Evolutionary conservation across 208 protist species (phyloP).

Genomic region (Leishmania mexicana): DNA sequence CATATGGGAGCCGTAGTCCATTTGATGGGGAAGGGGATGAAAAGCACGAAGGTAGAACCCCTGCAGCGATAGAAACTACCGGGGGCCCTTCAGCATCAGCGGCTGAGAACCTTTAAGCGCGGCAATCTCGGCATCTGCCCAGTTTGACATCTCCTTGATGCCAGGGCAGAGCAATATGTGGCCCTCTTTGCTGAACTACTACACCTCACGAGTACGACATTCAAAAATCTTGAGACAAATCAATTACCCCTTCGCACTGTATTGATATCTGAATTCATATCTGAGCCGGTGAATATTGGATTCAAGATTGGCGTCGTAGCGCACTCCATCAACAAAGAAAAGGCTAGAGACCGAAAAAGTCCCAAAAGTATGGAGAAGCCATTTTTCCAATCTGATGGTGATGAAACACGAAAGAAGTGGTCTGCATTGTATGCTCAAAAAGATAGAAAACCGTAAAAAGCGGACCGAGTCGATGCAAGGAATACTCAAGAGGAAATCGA

Average conservation of each 20-base stretch:
- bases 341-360: background rate
- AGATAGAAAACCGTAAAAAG: background rate
- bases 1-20: slow-evolving; percentile 46
- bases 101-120: slow-evolving; percentile 29
- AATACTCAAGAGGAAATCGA: background rate
- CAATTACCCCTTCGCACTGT: slow-evolving; percentile 39
- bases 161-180: slow-evolving; percentile 26
- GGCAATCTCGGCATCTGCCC: slow-evolving; percentile 50
- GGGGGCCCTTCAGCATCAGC: slow-evolving; percentile 24
- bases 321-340: background rate
- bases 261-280: slow-evolving; percentile 49
- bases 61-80: slow-evolving; percentile 1
- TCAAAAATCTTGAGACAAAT: slow-evolving; percentile 42
- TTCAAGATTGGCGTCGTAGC: slow-evolving; percentile 19
- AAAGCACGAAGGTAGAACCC: slow-evolving; percentile 13
- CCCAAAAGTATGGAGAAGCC: slow-evolving; percentile 11
- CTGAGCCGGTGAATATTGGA: slow-evolving; percentile 36
- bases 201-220: slow-evolving; percentile 31
- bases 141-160: slow-evolving; percentile 56
- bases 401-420: background rate
- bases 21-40: slow-evolving; percentile 33
- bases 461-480: background rate
- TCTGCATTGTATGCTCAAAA: background rate
- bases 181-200: slow-evolving; percentile 30
- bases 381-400: background rate